Conservation (phyloP, 129 eudicot species). For the Kitagawia praeruptora region DNA sequence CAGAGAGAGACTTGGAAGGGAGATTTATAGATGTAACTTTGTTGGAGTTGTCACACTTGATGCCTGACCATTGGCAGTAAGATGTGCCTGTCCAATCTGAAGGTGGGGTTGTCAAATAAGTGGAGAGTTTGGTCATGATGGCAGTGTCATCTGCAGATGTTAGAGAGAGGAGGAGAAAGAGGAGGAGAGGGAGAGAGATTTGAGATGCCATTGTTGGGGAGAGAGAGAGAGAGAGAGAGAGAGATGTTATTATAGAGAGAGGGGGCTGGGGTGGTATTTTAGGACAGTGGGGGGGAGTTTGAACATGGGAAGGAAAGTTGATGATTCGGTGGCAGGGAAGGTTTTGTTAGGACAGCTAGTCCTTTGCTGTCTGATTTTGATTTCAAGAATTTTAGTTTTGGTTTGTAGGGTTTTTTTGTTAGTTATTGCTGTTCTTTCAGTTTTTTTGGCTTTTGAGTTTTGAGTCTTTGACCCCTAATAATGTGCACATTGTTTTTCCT, state of each 20-base stretch:
- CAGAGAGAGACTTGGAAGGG: conserved; percentile 35
- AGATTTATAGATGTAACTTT: conserved; percentile 40
- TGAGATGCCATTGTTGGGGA: conserved; percentile 13
- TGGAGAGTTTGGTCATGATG: conserved; percentile 33
- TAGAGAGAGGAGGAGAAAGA: conserved; percentile 22
- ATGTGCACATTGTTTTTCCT: background rate
- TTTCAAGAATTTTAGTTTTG: background rate
- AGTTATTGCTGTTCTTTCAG: background rate
- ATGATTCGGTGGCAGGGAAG: background rate
- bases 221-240: background rate
- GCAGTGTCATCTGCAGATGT: conserved; percentile 37
- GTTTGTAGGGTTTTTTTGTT: background rate
- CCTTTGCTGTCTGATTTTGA: conserved; percentile 4
- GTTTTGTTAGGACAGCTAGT: background rate
- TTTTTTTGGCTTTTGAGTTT: too few species aligned
- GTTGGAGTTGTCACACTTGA: conserved; percentile 36
- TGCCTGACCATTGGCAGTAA: conserved; percentile 41
- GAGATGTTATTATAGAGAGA: background rate
- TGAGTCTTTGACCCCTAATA: too few species aligned
- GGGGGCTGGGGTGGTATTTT: background rate
- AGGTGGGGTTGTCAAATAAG: conserved; percentile 27
- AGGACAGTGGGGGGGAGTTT: background rate
- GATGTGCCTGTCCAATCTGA: conserved; percentile 31
- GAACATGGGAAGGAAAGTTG: conserved; percentile 6
- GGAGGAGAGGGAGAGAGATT: background rate